Percentiles rank a stretch among this genome's conserved stretches.
These are phyloP conservation scores for Candida gorgasii DNA, from an alignment of 805 yeast species.

Conservation along the genomic window DNA sequence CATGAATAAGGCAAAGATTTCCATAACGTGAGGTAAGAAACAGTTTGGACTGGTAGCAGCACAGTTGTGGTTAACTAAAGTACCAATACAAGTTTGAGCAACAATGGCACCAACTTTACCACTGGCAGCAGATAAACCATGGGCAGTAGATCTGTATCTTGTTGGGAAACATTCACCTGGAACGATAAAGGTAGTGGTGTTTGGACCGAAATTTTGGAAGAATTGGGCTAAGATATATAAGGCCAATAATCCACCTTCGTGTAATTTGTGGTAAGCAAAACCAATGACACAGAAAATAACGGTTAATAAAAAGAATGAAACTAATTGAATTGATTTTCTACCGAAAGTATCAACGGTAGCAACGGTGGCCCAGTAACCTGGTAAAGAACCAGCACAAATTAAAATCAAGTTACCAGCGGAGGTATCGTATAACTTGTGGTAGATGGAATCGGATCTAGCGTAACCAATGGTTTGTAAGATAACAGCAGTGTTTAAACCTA, in stretches of 20 bases:
- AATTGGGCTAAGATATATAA: conserved; percentile 80
- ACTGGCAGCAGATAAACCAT: conserved; percentile 89
- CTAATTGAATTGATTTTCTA: conserved; percentile 78
- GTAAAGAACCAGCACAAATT: conserved; percentile 92
- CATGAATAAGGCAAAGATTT: conserved; percentile 91
- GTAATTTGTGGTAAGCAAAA: conserved; percentile 74
- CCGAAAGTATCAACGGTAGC: conserved; percentile 81
- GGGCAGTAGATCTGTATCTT: conserved; percentile 93
- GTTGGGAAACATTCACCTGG: conserved; percentile 95
- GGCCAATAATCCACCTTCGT: conserved; percentile 74
- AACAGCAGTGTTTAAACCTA: conserved; percentile 77
- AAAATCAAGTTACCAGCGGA: conserved; percentile 92
- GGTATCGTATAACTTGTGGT: conserved; percentile 66
- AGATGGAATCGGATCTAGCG: conserved; percentile 70
- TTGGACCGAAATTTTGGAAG: conserved; percentile 92
- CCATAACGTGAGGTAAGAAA: conserved; percentile 91
- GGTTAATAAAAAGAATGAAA: conserved; percentile 74
- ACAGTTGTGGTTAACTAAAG: conserved; percentile 79
- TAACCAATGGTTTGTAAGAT: conserved; percentile 84
- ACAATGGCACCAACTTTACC: conserved; percentile 93
- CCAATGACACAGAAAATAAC: conserved; percentile 76
- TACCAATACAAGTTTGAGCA: conserved; percentile 87
- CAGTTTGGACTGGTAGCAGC: conserved; percentile 60
- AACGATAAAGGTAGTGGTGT: conserved; percentile 84
- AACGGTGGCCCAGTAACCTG: conserved; percentile 88